A percentile compares a stretch with the other conserved stretches of the same genome.
phyloP scores from a whole-genome alignment of 2,329 filamentous ascomycete species.

The Arthrinium phaeospermum region DNA sequence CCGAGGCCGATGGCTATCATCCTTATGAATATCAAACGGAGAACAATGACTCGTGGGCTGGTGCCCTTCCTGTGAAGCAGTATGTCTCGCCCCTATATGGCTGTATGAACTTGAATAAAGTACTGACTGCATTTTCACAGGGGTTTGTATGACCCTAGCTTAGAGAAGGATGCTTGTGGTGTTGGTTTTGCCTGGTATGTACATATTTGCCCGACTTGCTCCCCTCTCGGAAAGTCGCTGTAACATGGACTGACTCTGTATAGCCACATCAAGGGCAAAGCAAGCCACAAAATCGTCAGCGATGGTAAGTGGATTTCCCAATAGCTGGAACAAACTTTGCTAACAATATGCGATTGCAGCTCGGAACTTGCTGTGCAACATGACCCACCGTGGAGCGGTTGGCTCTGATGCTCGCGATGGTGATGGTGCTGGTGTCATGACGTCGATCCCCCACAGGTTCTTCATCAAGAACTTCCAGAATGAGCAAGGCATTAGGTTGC shows the following conservation, averaged over 20 bases:
- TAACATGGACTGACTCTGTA: neutral
- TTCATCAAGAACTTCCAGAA: slow-evolving; percentile 98
- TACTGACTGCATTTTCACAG: slow-evolving; percentile 39
- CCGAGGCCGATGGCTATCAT: slow-evolving; percentile 64
- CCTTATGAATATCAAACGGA: slow-evolving; percentile 87
- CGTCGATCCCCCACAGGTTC: slow-evolving; percentile 96
- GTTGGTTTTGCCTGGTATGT: slow-evolving; percentile 98
- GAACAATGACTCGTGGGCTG: slow-evolving; percentile 88
- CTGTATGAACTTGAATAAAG: neutral
- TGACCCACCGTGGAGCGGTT: slow-evolving; percentile 98
- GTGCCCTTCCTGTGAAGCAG: slow-evolving; percentile 95
- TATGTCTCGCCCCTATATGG: slow-evolving; percentile 40
- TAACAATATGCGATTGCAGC: slow-evolving; percentile 58
- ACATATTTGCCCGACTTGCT: slow-evolving; percentile 30
- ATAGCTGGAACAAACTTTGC: slow-evolving; percentile 22
- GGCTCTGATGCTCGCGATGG: slow-evolving; percentile 97
- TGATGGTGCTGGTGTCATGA: slow-evolving; percentile 99
- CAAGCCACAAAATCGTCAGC: slow-evolving; percentile 98
- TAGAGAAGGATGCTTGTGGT: slow-evolving; percentile 99
- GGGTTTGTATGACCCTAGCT: slow-evolving; percentile 92
- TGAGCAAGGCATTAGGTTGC: slow-evolving; percentile 86
- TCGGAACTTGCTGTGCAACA: slow-evolving; percentile 96
- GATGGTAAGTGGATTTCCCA: slow-evolving; percentile 72
- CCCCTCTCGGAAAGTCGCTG: neutral
- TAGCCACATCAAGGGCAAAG: slow-evolving; percentile 95